Evolutionary conservation across 2,329 filamentous ascomycete species (phyloP), one percentile per base, ranked within the genome.

Genomic region (Beauveria rudraprayagi): DNA sequence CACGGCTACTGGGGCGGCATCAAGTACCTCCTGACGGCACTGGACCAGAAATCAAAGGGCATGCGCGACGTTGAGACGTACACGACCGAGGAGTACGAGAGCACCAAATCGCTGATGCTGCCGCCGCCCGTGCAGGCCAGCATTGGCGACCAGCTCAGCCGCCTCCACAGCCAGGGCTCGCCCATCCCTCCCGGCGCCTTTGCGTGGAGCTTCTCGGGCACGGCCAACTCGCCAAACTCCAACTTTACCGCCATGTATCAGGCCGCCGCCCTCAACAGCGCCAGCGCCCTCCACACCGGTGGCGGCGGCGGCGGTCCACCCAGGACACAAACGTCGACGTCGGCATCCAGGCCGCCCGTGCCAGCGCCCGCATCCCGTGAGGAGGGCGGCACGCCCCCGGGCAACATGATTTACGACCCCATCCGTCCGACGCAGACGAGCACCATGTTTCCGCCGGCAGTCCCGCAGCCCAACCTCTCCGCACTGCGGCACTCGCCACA

Each of bases 1-100:
- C 85, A 94, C 66, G 81, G 82, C 0, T 94, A 94, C 69, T 96
- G 91, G 91, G 89, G 89, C 41, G 91, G 91, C 8, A 88, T 91
- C 28, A 88, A 90, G 61, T 96, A 96, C 70, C 95, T 96, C 44
- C 76, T 96, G 43, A 93, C 90, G 0, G 90, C 91, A 0, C 77
- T 96, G 11, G 90, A 95, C 67, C 91, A 95, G 67, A 94, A 94
- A 71, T 86, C 90, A 16, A 91, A 93, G 70, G 91, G 91, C 1
- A 90, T 93, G 43, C 90, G 88, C 73, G 91, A 96, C 68, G 91
- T 82, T 62, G 84, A 86, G 68, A 85, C 83, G 0, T 86, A 80
- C 64, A 86, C 83, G 0, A 76, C 75, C 1, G 91, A 95, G 70
- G 91, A 96, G 71, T 90, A 90, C 73, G 90, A 91, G 70, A 87